phyloP scores from a whole-genome alignment of 1,284 basidiomycete genomes.

The Schizopora paradoxa region DNA sequence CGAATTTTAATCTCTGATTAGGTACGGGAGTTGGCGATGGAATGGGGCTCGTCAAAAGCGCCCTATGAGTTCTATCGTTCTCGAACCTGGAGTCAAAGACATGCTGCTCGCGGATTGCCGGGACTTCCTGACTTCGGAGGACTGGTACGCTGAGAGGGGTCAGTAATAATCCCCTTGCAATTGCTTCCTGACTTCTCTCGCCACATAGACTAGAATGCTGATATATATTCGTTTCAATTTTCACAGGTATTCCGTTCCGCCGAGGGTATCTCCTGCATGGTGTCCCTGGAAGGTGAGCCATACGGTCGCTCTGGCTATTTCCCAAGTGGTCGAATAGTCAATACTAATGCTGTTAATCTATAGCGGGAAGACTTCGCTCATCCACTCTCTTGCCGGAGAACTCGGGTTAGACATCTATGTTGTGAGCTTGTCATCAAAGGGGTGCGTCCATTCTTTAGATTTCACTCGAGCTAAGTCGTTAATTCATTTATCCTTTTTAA shows the following conservation, averaged over 20 bases:
- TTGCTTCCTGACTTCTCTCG: constrained; percentile 20
- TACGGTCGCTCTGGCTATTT: constrained; percentile 20
- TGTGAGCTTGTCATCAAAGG: constrained; percentile 77
- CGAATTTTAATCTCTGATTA: constrained; percentile 29
- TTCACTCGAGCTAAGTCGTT: constrained; percentile 9
- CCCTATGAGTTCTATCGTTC: constrained; percentile 81
- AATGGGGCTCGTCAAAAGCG: constrained; percentile 81
- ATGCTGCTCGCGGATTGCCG: constrained; percentile 81
- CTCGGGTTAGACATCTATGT: constrained; percentile 86
- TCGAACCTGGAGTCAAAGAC: constrained; percentile 80
- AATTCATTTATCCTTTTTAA: background rate
- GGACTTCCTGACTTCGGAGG: constrained; percentile 77
- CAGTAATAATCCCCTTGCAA: constrained; percentile 26
- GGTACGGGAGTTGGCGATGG: constrained; percentile 76
- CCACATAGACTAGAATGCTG: constrained; percentile 14
- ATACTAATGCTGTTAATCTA: constrained; percentile 17
- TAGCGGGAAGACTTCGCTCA: constrained; percentile 78
- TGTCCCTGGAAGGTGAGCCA: constrained; percentile 68
- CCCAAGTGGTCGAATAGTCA: constrained; percentile 19
- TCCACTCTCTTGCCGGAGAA: constrained; percentile 82
- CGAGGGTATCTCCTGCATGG: constrained; percentile 81
- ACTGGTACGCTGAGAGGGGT: constrained; percentile 85
- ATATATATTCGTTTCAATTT: constrained; percentile 5
- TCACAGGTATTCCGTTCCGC: constrained; percentile 75
- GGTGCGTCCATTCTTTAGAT: constrained; percentile 39